phyloP scores from a whole-genome alignment of 805 yeast species.

The Maudiozyma turicensis region DNA sequence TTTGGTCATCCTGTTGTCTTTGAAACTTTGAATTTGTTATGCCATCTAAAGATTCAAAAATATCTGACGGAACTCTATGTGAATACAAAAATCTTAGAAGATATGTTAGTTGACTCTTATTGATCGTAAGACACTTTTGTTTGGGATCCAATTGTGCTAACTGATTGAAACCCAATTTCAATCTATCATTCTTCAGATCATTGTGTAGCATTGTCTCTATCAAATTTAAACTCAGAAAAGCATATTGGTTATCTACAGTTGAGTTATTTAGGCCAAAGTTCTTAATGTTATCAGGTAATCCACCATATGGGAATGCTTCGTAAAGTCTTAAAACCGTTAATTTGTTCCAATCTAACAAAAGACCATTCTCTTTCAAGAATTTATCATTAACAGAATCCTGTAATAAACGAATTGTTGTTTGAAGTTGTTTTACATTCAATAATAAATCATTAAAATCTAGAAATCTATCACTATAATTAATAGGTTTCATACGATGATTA shows the following conservation, averaged over 20 bases:
- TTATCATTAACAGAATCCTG: conserved; percentile 28
- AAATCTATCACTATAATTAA: conserved; percentile 31
- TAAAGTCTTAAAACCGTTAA: conserved; percentile 24
- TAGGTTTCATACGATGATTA: conserved; percentile 23
- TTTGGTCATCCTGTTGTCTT: conserved; percentile 24
- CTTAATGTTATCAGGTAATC: neutral
- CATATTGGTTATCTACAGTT: conserved; percentile 9
- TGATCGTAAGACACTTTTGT: conserved; percentile 24
- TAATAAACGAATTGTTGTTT: conserved; percentile 25
- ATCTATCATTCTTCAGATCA: conserved; percentile 32
- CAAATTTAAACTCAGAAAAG: conserved; percentile 31
- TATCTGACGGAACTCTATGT: conserved; percentile 31
- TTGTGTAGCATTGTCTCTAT: conserved; percentile 34
- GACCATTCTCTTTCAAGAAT: conserved; percentile 8
- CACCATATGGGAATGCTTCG: conserved; percentile 16
- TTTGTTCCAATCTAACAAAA: conserved; percentile 30
- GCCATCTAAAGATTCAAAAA: conserved; percentile 26
- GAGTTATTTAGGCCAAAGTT: neutral
- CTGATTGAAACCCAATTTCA: conserved; percentile 26
- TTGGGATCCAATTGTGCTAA: conserved; percentile 24
- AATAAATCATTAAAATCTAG: conserved; percentile 32
- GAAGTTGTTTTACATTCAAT: conserved; percentile 25
- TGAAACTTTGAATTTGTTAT: conserved; percentile 9
- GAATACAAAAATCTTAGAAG: conserved; percentile 30
- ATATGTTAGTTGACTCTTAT: conserved; percentile 29